Percentiles rank a stretch among this genome's conserved stretches.
Conservation (phyloP, 2,329 filamentous ascomycete species). For the Remersonia thermophila region DNA sequence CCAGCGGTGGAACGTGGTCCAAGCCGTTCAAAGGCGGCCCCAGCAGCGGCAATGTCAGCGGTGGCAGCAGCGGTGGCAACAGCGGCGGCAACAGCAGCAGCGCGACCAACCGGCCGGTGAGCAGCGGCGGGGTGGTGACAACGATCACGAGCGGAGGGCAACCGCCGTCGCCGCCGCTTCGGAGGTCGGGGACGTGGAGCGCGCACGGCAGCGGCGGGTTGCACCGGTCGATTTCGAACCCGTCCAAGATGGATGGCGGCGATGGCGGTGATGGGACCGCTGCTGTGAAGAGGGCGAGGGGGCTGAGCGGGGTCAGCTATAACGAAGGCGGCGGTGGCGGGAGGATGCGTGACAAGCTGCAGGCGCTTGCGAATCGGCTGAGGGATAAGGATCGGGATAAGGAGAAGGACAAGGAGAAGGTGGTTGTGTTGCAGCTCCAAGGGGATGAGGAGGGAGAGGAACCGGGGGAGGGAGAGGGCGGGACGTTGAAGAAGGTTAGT, state of each 20-base stretch:
- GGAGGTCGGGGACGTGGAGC: not conserved
- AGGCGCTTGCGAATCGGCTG: conserved; percentile 19
- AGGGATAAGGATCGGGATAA: conserved; percentile 19
- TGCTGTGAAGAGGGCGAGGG: no score
- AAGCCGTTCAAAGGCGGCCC: conserved; percentile 10
- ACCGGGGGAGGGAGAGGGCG: conserved; percentile 14
- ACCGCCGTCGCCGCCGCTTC: not conserved
- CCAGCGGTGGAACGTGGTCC: conserved; percentile 13
- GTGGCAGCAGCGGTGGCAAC: not conserved
- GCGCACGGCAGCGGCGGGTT: conserved; percentile 14
- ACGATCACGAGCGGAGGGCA: not conserved
- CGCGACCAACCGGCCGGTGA: conserved; percentile 8
- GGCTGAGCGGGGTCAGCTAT: no score
- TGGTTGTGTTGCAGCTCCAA: conserved; percentile 13
- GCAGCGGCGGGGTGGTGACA: conserved; percentile 7
- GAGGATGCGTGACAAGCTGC: conserved; percentile 25
- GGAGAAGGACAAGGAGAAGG: conserved; percentile 16
- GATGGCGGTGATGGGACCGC: conserved; percentile 22
- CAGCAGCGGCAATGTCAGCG: not conserved
- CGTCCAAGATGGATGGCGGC: conserved; percentile 13
- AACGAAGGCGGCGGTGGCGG: no score
- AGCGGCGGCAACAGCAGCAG: not conserved
- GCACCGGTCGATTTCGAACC: no score
- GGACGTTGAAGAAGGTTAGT: conserved; percentile 9
- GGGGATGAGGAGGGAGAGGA: conserved; percentile 11